Evolutionary conservation across 2,329 filamentous ascomycete species (phyloP).

Genomic region (Trichoderma sp.): DNA sequence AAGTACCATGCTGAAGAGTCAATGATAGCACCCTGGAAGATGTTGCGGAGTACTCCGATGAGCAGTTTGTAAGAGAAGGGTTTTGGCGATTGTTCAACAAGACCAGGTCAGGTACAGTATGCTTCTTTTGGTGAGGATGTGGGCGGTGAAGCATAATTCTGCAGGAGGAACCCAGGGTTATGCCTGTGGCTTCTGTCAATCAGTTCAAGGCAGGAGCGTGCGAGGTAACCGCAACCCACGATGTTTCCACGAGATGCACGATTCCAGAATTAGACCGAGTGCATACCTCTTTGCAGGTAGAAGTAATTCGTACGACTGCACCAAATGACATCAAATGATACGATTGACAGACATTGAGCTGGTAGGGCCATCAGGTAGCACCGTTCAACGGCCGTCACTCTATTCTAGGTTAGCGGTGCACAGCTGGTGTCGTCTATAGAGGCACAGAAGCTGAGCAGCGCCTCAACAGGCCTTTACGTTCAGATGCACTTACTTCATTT

Average conservation of each 20-base stretch:
- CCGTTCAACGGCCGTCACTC: not conserved
- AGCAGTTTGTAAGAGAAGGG: not conserved
- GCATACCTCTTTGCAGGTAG: too few species aligned
- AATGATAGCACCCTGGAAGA: not conserved
- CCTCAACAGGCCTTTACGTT: not conserved
- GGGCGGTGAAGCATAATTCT: slow-evolving; percentile 6
- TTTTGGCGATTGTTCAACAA: too few species aligned
- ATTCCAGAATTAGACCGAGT: too few species aligned
- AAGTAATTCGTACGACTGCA: too few species aligned
- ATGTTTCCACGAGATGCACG: too few species aligned
- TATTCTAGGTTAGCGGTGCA: not conserved
- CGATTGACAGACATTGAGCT: too few species aligned
- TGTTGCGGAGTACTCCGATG: not conserved
- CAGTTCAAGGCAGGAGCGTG: too few species aligned
- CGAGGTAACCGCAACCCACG: too few species aligned
- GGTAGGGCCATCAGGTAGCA: not conserved
- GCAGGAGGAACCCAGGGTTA: not conserved
- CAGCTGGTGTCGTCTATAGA: not conserved
- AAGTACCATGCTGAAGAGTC: not conserved
- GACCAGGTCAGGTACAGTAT: too few species aligned
- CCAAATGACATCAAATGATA: too few species aligned
- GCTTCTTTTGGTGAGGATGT: not conserved
- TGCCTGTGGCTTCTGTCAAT: too few species aligned
- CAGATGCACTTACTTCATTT: not conserved
- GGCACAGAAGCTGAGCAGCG: slow-evolving; percentile 1